phyloP scores from a whole-genome alignment of 2,329 filamentous ascomycete species.

The Pyrenochaeta sp. region DNA sequence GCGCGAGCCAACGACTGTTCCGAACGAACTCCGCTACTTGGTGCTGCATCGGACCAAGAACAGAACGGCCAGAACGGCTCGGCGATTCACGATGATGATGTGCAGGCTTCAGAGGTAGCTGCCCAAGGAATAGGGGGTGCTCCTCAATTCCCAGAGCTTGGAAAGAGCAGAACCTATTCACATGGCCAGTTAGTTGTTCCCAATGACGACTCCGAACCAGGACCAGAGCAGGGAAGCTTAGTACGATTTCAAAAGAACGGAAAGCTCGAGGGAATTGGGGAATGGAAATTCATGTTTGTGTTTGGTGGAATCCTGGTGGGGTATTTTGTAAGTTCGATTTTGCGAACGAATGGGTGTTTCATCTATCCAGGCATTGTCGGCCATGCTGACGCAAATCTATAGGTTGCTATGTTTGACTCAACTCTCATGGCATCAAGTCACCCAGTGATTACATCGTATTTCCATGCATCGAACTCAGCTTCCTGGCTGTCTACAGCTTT shows the following conservation, averaged over 20 bases:
- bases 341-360: neutral
- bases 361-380: neutral
- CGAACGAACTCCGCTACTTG: constrained; percentile 45
- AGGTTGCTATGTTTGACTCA: constrained; percentile 68
- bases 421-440: constrained; percentile 85
- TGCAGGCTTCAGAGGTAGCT: constrained; percentile 27
- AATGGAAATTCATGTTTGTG: constrained; percentile 45
- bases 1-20: constrained; percentile 14
- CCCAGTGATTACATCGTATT: constrained; percentile 82
- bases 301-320: constrained; percentile 47
- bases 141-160: constrained; percentile 27
- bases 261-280: constrained; percentile 42
- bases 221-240: constrained; percentile 26
- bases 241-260: constrained; percentile 40
- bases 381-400: too few species aligned
- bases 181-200: constrained; percentile 34
- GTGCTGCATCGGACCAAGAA: constrained; percentile 16
- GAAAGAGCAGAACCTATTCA: constrained; percentile 31
- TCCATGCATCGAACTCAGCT: constrained; percentile 77
- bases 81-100: constrained; percentile 29
- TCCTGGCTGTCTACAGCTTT: constrained; percentile 86
- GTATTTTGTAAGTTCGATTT: constrained; percentile 44
- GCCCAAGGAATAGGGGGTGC: constrained; percentile 32
- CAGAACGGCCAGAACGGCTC: constrained; percentile 23
- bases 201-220: constrained; percentile 25